Base-by-base conservation (phyloP, 1,139 yeast genomes). In the Hansenula sp. region DNA sequence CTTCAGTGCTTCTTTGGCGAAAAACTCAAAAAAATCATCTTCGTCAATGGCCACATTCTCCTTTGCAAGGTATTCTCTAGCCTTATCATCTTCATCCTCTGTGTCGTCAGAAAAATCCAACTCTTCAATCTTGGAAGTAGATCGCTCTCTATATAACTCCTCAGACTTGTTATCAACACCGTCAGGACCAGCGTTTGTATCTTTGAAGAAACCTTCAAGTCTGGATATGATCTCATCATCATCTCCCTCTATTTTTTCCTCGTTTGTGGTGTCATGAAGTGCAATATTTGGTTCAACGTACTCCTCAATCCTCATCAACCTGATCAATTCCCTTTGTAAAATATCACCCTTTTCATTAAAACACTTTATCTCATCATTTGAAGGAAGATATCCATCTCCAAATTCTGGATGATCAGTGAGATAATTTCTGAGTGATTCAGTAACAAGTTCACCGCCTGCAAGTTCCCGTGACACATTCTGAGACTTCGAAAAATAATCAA, bases 1-100 rank as follows among this genome's bases (percentile, higher is more conserved):
- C 35, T 74, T 68, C 34, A 81, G 57, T 0, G 79, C 86, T 33
- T 77, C 75, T 43, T 70, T 70, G 30, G 77, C 62, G 56, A 80
- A 76, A 57, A 68, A 79, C 57, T 79, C 85, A 56, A 80, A 72
- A 58, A 81, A 79, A 54, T 80, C 87, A 55, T 82, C 88, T 47
- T 78, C 84, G 53, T 74, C 77, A 13, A 80, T 73, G 40, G 63
- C 72, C 6, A 69, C 61, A 36, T 66, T 66, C 47, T 64, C 61
- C 5, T 43, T 29, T 21, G 53, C 41, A 34, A 68, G 55, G 33
- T 58, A 62, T 32, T 54, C 49, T 37, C 49, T 51, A 1, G 61
- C 59, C 27, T 48, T 47, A 2, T 41, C 49, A 15, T 56, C 58
- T 9, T 52, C 60, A 2, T 52, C 59, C 16, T 53, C 58, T 17